phyloP scores from a whole-genome alignment of 352 stramenopile species.

The Phytophthora litchii region DNA sequence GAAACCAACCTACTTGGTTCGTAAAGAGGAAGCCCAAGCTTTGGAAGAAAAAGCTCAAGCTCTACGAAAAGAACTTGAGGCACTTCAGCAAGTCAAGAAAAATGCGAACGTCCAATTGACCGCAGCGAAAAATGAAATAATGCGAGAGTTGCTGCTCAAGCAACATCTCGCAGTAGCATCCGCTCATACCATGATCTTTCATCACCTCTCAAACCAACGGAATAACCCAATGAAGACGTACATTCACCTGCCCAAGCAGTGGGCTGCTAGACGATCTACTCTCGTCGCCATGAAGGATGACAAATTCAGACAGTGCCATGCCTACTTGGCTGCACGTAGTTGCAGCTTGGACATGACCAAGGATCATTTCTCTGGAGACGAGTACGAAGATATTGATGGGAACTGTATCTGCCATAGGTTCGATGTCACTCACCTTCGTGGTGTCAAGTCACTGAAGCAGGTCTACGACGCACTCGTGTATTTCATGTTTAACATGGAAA shows the following conservation, averaged over 20 bases:
- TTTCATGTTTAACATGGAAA: constrained; percentile 53
- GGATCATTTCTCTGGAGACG: constrained; percentile 21
- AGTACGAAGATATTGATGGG: constrained; percentile 22
- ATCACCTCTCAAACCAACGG: neutral
- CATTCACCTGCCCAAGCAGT: constrained; percentile 28
- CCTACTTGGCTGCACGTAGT: constrained; percentile 39
- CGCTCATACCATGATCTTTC: constrained; percentile 1
- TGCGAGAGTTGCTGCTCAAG: neutral
- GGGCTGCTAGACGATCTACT: constrained; percentile 22
- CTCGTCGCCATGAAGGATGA: constrained; percentile 35
- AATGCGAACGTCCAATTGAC: constrained; percentile 1
- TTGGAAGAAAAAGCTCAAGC: constrained; percentile 8
- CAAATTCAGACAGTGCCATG: constrained; percentile 30
- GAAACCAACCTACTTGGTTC: constrained; percentile 15
- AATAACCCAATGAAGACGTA: constrained; percentile 16
- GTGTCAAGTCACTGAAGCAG: constrained; percentile 37
- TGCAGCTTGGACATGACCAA: constrained; percentile 35
- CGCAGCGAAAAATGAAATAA: neutral
- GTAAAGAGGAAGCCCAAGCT: constrained; percentile 12
- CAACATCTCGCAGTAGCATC: constrained; percentile 16
- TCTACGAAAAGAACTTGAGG: constrained; percentile 8
- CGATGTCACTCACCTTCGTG: constrained; percentile 44
- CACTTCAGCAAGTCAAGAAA: constrained; percentile 10
- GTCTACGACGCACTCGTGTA: constrained; percentile 46
- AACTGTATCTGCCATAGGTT: constrained; percentile 30